These are phyloP conservation scores for Colletotrichum somersetense DNA, from an alignment of 2,329 filamentous ascomycete species.

Conservation along the genomic window DNA sequence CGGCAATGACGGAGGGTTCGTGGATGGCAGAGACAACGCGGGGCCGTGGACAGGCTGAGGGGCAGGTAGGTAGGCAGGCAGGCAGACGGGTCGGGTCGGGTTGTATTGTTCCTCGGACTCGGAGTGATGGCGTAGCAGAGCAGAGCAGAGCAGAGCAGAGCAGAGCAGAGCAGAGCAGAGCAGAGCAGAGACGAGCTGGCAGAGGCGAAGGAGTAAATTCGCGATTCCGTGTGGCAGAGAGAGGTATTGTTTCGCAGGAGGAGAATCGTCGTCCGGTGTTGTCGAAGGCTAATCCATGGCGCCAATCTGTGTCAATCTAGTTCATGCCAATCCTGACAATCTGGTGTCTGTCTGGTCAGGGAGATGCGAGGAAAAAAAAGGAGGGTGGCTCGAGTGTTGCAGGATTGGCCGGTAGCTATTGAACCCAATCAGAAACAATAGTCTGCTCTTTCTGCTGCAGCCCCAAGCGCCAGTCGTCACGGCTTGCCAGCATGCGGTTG, in stretches of 20 bases:
- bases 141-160: no score
- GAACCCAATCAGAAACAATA: constrained; percentile 44
- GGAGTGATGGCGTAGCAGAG: no score
- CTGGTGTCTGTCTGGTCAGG: constrained; percentile 8
- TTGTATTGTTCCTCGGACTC: neutral
- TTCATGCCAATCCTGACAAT: constrained; percentile 37
- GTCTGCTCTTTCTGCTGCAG: constrained; percentile 37
- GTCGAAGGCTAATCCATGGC: constrained; percentile 33
- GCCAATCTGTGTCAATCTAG: constrained; percentile 24
- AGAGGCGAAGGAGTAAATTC: neutral
- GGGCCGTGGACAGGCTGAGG: neutral
- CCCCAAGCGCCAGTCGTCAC: constrained; percentile 11
- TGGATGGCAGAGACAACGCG: constrained; percentile 4
- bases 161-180: no score
- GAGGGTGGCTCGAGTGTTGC: constrained; percentile 42
- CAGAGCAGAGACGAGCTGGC: neutral
- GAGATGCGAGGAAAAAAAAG: constrained; percentile 1
- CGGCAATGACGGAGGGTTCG: constrained; percentile 13
- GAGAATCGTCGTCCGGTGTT: constrained; percentile 40
- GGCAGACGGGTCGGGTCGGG: no score
- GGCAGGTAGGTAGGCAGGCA: neutral
- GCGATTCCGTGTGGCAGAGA: neutral
- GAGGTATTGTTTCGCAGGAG: constrained; percentile 27
- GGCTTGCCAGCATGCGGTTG: constrained; percentile 11
- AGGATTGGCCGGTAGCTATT: constrained; percentile 19